phyloP scores from a whole-genome alignment of 768 basidiomycete species.

The Pulveroboletus sp. region DNA sequence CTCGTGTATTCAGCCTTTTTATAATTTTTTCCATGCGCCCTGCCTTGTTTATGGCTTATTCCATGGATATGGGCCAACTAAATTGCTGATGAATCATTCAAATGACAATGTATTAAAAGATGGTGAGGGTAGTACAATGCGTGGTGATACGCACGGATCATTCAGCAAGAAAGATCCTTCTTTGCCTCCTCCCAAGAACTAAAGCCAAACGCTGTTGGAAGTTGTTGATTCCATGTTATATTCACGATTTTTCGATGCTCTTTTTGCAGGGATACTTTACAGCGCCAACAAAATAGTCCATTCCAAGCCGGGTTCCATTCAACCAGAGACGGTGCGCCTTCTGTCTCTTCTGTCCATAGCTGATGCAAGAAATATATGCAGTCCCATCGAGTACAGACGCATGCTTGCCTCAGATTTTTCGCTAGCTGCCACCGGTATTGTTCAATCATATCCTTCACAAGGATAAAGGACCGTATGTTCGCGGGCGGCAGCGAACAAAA shows the following conservation, averaged over 20 bases:
- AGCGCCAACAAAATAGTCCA: background rate
- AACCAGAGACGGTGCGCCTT: background rate
- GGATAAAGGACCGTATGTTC: constrained; percentile 7
- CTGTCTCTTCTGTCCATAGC: background rate
- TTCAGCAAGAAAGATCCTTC: too few relatives aligned
- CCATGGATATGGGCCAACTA: constrained; percentile 19
- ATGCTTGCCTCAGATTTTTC: background rate
- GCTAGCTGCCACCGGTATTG: background rate
- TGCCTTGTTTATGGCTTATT: too few relatives aligned
- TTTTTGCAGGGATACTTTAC: background rate
- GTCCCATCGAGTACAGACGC: background rate
- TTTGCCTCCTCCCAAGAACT: constrained; percentile 2
- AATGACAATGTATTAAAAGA: too few relatives aligned
- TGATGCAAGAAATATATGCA: background rate
- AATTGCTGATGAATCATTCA: too few relatives aligned
- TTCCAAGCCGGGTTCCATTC: constrained; percentile 1
- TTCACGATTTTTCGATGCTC: background rate
- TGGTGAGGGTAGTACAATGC: too few relatives aligned
- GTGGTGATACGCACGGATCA: too few relatives aligned
- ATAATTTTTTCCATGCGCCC: constrained; percentile 24
- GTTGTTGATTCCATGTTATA: background rate
- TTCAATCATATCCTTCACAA: constrained; percentile 3
- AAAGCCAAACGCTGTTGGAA: constrained; percentile 6
- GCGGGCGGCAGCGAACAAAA: background rate
- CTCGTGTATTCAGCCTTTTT: constrained; percentile 17